Percentiles rank a stretch among this genome's conserved stretches.
Evolutionary conservation across 1,284 basidiomycete species (phyloP).

Genomic region (Lignosus rhinocerotis): DNA sequence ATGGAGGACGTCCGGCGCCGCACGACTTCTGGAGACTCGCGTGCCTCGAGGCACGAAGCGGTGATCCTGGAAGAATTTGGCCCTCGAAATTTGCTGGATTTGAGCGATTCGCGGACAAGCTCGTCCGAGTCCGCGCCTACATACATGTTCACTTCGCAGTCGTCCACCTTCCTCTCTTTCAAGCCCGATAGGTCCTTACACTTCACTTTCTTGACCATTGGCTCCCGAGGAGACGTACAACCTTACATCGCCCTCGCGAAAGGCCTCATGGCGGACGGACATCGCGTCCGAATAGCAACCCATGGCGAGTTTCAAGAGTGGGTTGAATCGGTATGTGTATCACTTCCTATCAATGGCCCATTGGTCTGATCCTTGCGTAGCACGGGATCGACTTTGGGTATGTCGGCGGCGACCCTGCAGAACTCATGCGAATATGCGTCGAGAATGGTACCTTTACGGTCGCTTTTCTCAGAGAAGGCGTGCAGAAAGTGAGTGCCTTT

Average conservation of each 20-base stretch:
- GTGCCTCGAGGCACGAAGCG: conserved; percentile 55
- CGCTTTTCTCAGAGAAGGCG: conserved; percentile 87
- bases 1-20: conserved; percentile 72
- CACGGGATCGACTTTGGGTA: conserved; percentile 92
- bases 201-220: conserved; percentile 94
- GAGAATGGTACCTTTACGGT: conserved; percentile 98
- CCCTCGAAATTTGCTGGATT: conserved; percentile 41
- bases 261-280: conserved; percentile 88
- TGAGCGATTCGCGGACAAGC: conserved; percentile 41
- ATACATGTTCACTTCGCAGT: conserved; percentile 93
- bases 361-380: conserved; percentile 38
- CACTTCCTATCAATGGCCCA: background rate
- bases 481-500: conserved; percentile 67
- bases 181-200: conserved; percentile 82
- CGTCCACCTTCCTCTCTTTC: conserved; percentile 92
- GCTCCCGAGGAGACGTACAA: conserved; percentile 91
- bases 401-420: conserved; percentile 96
- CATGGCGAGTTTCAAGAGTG: conserved; percentile 94
- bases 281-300: conserved; percentile 83
- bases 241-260: conserved; percentile 95
- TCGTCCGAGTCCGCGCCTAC: conserved; percentile 68
- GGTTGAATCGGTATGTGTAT: conserved; percentile 82
- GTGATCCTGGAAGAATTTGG: conserved; percentile 77
- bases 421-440: conserved; percentile 92
- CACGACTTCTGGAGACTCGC: conserved; percentile 42